Conservation (phyloP, 768 basidiomycete species). For the Melanogaster broomeanus region DNA sequence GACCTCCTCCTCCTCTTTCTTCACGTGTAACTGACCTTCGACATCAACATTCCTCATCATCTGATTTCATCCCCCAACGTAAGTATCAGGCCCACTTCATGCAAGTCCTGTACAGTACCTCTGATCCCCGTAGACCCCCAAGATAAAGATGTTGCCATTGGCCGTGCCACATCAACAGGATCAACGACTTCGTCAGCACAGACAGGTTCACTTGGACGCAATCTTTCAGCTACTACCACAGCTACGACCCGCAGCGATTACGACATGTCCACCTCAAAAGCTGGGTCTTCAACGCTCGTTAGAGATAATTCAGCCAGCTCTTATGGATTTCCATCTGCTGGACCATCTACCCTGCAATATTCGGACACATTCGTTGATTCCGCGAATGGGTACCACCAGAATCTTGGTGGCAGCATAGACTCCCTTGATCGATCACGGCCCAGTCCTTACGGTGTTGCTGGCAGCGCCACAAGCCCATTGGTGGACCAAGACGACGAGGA, state of each 20-base stretch:
- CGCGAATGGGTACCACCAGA: slow-evolving; percentile 14
- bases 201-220: slow-evolving; percentile 24
- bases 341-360: slow-evolving; percentile 24
- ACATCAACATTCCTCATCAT: slow-evolving; percentile 16
- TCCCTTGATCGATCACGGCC: slow-evolving; percentile 26
- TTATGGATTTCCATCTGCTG: slow-evolving; percentile 17
- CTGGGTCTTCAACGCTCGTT: slow-evolving; percentile 10
- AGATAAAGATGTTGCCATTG: slow-evolving; percentile 21
- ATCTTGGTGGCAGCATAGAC: slow-evolving; percentile 23
- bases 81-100: slow-evolving; percentile 8
- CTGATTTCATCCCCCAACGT: slow-evolving; percentile 23
- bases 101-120: background rate
- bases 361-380: slow-evolving; percentile 17
- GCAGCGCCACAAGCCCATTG: slow-evolving; percentile 16
- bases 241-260: slow-evolving; percentile 24
- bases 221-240: slow-evolving; percentile 26
- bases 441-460: slow-evolving; percentile 18
- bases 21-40: slow-evolving; percentile 22
- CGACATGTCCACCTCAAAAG: slow-evolving; percentile 13
- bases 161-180: slow-evolving; percentile 29
- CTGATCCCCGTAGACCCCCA: slow-evolving; percentile 7
- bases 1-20: slow-evolving; percentile 6
- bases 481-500: slow-evolving; percentile 31
- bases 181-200: slow-evolving; percentile 30
- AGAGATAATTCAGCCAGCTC: slow-evolving; percentile 19